Evolutionary conservation across 1,284 basidiomycete genomes (phyloP).

Genomic region (Leccinum solheimii): DNA sequence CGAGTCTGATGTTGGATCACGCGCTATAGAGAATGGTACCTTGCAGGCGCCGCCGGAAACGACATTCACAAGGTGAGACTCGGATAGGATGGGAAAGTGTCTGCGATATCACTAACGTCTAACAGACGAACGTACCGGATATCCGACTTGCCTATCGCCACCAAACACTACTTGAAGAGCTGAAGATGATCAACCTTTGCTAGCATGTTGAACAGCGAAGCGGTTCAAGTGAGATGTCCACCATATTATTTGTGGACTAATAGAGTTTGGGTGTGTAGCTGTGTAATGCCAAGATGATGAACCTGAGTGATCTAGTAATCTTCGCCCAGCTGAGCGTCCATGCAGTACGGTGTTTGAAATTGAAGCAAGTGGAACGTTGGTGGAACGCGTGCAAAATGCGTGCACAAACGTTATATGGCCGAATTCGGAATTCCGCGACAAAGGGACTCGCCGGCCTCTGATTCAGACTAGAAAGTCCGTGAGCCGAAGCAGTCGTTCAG

Average conservation of each 20-base stretch:
- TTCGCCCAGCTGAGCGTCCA: background rate
- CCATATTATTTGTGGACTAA: background rate
- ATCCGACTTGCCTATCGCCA: conserved; percentile 88
- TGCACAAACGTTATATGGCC: background rate
- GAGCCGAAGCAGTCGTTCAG: background rate
- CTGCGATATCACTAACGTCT: conserved; percentile 11
- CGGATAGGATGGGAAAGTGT: conserved; percentile 14
- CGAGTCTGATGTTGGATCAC: conserved; percentile 2
- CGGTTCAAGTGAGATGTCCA: background rate
- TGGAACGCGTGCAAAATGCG: too few relatives aligned
- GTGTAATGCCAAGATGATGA: background rate
- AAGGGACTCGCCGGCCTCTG: background rate
- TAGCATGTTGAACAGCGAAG: conserved; percentile 14
- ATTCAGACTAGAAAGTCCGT: background rate
- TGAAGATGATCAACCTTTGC: conserved; percentile 60
- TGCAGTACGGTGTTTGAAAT: background rate
- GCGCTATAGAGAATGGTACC: conserved; percentile 74
- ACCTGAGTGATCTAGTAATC: background rate
- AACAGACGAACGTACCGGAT: conserved; percentile 92
- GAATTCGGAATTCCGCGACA: background rate
- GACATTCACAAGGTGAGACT: conserved; percentile 81
- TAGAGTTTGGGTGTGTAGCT: background rate
- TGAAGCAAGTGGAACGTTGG: background rate
- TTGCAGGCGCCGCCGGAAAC: conserved; percentile 86
- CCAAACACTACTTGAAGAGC: conserved; percentile 85